These are phyloP conservation scores for Boletellus deceptivus DNA, from an alignment of 1,284 basidiomycete genomes.

Conservation along the genomic window DNA sequence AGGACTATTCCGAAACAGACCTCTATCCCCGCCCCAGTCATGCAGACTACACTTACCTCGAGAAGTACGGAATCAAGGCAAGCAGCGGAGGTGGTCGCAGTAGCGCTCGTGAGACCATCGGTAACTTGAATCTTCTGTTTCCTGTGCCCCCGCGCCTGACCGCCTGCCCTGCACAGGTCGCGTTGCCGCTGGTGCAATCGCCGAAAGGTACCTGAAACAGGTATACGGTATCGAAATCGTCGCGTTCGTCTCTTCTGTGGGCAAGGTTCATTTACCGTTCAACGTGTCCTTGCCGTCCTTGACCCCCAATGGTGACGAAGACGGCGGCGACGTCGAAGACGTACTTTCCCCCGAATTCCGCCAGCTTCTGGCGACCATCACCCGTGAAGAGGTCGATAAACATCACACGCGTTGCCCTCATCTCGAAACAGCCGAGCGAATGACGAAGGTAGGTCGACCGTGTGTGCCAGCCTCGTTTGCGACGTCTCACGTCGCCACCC, in stretches of 20 bases:
- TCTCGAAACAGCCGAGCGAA: conserved; percentile 80
- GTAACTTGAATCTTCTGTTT: conserved; percentile 37
- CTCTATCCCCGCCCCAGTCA: conserved; percentile 96
- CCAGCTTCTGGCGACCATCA: conserved; percentile 76
- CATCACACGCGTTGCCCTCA: conserved; percentile 92
- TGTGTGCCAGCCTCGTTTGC: conserved; percentile 4
- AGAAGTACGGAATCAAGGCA: conserved; percentile 97
- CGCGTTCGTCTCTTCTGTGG: conserved; percentile 95
- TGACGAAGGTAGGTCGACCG: conserved; percentile 69
- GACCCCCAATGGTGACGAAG: conserved; percentile 46
- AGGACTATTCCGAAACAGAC: conserved; percentile 99
- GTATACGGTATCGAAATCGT: conserved; percentile 94
- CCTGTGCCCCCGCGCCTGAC: conserved; percentile 7
- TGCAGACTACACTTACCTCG: conserved; percentile 97
- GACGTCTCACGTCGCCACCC: conserved; percentile 5
- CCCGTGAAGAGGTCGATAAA: conserved; percentile 87
- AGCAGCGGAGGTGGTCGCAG: conserved; percentile 95
- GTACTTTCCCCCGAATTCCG: conserved; percentile 84
- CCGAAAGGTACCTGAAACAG: conserved; percentile 91
- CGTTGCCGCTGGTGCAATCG: conserved; percentile 97
- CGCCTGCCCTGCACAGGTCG: conserved; percentile 54
- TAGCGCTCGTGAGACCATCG: conserved; percentile 96
- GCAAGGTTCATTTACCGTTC: conserved; percentile 82
- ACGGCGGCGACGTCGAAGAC: conserved; percentile 74
- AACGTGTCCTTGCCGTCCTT: conserved; percentile 41